Evolutionary conservation across 1,284 basidiomycete species (phyloP).

Genomic region (Amylostereum chailletii): DNA sequence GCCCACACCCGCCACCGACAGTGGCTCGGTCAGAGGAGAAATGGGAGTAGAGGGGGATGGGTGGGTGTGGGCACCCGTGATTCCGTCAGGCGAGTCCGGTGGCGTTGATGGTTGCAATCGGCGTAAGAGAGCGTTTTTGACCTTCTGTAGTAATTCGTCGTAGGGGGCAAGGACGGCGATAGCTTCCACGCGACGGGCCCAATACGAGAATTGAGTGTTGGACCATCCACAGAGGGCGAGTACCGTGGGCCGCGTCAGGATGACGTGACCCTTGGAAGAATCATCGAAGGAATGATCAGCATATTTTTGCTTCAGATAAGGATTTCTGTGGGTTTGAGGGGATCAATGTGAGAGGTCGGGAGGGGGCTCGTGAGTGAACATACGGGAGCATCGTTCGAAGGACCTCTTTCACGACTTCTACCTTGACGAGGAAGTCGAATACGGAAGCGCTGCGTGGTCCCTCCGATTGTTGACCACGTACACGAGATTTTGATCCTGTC

Average conservation of each 20-base stretch:
- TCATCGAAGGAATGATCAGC: conserved; percentile 29
- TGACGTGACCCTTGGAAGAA: conserved; percentile 34
- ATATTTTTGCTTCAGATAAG: conserved; percentile 42
- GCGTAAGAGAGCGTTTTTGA: conserved; percentile 30
- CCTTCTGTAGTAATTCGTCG: conserved; percentile 29
- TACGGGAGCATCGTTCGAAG: conserved; percentile 38
- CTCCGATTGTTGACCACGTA: conserved; percentile 19
- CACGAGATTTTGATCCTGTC: conserved; percentile 25
- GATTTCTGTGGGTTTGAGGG: conserved; percentile 26
- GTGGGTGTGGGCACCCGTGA: conserved; percentile 2
- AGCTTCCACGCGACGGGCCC: conserved; percentile 39
- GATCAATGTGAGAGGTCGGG: conserved; percentile 3
- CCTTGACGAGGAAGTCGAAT: conserved; percentile 44
- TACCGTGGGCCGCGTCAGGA: conserved; percentile 36
- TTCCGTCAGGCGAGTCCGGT: conserved; percentile 13
- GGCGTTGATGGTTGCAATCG: conserved; percentile 22
- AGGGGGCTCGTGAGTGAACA: conserved; percentile 15
- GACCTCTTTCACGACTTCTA: conserved; percentile 41
- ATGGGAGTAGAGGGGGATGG: conserved; percentile 13
- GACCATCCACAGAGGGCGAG: conserved; percentile 41
- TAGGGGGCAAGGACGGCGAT: conserved; percentile 33
- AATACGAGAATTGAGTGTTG: conserved; percentile 43
- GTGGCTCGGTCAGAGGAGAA: conserved; percentile 11
- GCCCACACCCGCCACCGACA: conserved; percentile 5
- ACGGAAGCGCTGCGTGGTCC: conserved; percentile 29